Base-by-base conservation (phyloP, 768 basidiomycete species). In the Scleroderma bovista region DNA sequence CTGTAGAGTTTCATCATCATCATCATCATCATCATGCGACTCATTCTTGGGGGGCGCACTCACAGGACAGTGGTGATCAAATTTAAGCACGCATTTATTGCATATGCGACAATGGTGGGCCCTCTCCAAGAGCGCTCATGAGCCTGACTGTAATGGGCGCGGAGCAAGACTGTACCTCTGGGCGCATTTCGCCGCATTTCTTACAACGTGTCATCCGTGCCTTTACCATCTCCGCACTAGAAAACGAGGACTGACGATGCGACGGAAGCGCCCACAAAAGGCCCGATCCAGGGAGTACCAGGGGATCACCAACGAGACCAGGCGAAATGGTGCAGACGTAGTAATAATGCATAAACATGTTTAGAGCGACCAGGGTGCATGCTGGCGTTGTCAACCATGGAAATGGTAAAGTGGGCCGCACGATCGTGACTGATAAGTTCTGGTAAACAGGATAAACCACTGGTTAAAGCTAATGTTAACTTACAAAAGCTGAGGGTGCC, bases 41-140 rank as follows among this genome's bases (percentile, higher is more conserved):
- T 36, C 34, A 12, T n/a, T 3, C n/a, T 36, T 46, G 24, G 2
- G 46, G 29, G 22, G 46, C 9, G 51, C 17, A 83, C 87, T 66
- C 62, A 91, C 88, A 50, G 90, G 89, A 70, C 91, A 93, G 65
- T 93, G 91, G 59, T 93, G 91, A 61, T 93, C 91, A 63, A 84
- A 93, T 63, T 93, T 93, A 40, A 97, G 65, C 23, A 96, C 82
- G 61, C 93, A 96, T 46, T 77, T 79, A 57, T 92, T 90, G 65
- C 93, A 96, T 62, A 96, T 85, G 22, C 84, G 78, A 69, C 93
- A 96, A 67, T 95, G 93, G 64, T 97, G 93, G 9, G 93, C 78
- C 69, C 93, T 82, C 93, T 95, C 66, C 45, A 54, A 45, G 50
- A 42, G 51, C 32, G 49, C 40, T 46, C 37, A 40, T 62, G 20